These are phyloP conservation scores for Sporothrix phasma DNA, from an alignment of 2,329 filamentous ascomycete species.

Conservation along the genomic window DNA sequence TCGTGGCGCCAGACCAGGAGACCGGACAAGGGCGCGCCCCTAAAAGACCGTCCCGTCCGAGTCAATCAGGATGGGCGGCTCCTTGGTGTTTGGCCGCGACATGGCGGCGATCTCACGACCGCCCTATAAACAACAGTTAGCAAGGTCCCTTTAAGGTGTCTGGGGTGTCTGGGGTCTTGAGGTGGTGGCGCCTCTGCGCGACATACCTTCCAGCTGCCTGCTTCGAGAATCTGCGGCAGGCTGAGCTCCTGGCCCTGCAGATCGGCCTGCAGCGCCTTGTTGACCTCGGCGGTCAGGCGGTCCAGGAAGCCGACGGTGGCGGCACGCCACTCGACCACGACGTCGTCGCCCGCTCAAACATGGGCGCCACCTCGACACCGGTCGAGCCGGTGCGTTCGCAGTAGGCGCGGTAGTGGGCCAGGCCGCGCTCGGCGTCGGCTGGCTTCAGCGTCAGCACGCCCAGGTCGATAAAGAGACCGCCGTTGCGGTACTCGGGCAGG, in stretches of 20 bases:
- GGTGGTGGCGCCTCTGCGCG: too few species aligned
- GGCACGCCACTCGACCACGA: slow-evolving; percentile 57
- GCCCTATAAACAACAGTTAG: slow-evolving; percentile 42
- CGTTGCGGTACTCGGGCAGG: slow-evolving; percentile 85
- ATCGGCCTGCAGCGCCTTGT: slow-evolving; percentile 52
- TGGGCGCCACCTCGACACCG: slow-evolving; percentile 43
- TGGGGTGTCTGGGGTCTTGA: too few species aligned
- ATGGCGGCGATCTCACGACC: slow-evolving; percentile 94
- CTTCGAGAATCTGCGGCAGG: slow-evolving; percentile 83
- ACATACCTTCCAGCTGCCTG: slow-evolving; percentile 92
- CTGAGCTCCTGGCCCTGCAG: slow-evolving; percentile 63
- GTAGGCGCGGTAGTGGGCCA: slow-evolving; percentile 48
- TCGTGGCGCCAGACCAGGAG: not conserved
- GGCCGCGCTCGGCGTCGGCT: slow-evolving; percentile 33
- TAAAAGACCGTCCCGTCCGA: slow-evolving; percentile 90
- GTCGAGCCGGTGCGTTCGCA: slow-evolving; percentile 61
- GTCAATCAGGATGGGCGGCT: slow-evolving; percentile 90
- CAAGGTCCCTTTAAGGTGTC: not conserved
- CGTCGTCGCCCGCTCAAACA: slow-evolving; percentile 50
- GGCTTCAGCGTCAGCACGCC: slow-evolving; percentile 57
- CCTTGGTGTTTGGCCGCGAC: slow-evolving; percentile 88
- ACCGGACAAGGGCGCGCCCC: not conserved
- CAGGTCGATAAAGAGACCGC: slow-evolving; percentile 76
- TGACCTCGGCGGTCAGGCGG: slow-evolving; percentile 40
- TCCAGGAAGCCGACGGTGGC: slow-evolving; percentile 53